Evolutionary conservation across 768 basidiomycete species (phyloP).

Genomic region (Termitomyces sp.): DNA sequence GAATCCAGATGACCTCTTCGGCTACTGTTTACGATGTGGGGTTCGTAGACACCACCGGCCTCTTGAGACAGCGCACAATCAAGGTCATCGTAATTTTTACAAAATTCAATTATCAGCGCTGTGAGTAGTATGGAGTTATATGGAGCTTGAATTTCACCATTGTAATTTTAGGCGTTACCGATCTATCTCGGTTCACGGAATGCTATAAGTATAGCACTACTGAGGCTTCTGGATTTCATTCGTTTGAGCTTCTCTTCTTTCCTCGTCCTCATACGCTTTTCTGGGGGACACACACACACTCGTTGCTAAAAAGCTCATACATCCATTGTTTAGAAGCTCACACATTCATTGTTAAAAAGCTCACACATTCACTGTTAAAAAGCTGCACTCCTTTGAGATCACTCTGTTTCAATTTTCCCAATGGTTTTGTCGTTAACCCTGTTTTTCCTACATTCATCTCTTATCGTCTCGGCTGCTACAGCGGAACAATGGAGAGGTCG

Average conservation of each 20-base stretch:
- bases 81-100: background rate
- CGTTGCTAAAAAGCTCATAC: background rate
- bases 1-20: background rate
- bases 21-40: background rate
- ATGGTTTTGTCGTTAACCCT: slow-evolving; percentile 22
- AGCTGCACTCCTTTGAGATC: slow-evolving; percentile 1
- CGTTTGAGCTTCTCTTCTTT: background rate
- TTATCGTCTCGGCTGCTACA: slow-evolving; percentile 46
- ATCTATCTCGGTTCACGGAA: background rate
- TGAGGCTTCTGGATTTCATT: background rate
- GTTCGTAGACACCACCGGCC: background rate
- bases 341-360: background rate
- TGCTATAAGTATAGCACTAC: background rate
- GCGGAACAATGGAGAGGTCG: slow-evolving; percentile 72
- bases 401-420: slow-evolving; percentile 10
- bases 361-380: background rate
- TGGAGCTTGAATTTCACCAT: no score
- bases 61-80: background rate
- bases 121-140: no score
- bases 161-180: no score
- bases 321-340: background rate
- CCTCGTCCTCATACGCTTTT: background rate
- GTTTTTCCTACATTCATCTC: slow-evolving; percentile 15
- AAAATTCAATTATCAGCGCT: background rate
- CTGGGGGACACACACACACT: background rate